Evolutionary conservation across 2,329 filamentous ascomycete genomes (phyloP), one percentile per base, ranked within the genome.

Genomic region (Penicillium sp.): DNA sequence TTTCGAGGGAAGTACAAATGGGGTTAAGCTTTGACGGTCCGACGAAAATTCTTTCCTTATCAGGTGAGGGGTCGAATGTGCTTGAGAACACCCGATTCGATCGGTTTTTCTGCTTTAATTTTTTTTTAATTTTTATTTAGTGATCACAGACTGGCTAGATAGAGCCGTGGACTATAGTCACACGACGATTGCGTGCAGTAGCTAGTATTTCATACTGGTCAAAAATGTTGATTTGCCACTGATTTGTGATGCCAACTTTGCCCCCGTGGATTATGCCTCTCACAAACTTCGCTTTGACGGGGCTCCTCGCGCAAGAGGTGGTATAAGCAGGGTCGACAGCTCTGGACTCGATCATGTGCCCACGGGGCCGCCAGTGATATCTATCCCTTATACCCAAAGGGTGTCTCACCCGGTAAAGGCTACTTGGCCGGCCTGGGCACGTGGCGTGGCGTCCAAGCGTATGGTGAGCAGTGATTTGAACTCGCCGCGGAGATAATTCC

Each of bases 41-140:
- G 39, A 54, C 5, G 28, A 49, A 45, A 51, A 46, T 51, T 48
- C 42, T 50, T 46, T 44, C 30, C 24, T 55, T 46, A 49, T 52
- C 45, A 44, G 18, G 48, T 52, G 48, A 44, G 53, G 53, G 13
- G 4, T 46, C 31, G 36, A 42, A 25, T 42, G 46, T 27, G 6
- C n/a, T 39, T 39, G 44, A 44, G 25, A 16, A n/a, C 41, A 31
- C 22, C 24, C 22, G 25, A 38, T 49, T 20, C 7, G 33, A 3
- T 20, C 7, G 7, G 2, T 18, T 16, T 16, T 28, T 28, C 27
- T 28, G 27, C 10, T 28, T 27, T 28, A n/a, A n/a, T n/a, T 9
- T 28, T 10, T 11, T 28, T 28, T 28, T 22, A 22, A 22, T 2
- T n/a, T n/a, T n/a, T n/a, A n/a, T 4, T 22, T 22, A 4, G 20